These are phyloP conservation scores for Rauvolfia tetraphylla DNA, from an alignment of 257 asterid species.

Conservation along the genomic window DNA sequence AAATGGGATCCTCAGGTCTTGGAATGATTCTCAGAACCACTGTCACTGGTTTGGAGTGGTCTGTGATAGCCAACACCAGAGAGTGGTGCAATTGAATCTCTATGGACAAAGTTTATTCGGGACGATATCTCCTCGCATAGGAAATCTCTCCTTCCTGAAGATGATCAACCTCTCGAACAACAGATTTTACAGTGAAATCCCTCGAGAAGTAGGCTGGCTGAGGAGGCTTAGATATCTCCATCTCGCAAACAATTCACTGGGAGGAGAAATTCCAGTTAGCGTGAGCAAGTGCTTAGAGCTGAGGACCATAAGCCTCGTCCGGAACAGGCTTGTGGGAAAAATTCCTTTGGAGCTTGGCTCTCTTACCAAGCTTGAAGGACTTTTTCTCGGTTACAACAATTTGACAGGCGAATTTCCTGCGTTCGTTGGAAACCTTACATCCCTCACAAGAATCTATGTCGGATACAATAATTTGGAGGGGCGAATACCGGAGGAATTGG, in stretches of 20 bases:
- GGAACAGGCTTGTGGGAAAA: slow-evolving; percentile 26
- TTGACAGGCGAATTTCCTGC: slow-evolving; percentile 33
- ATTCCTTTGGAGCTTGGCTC: slow-evolving; percentile 29
- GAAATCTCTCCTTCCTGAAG: slow-evolving; percentile 39
- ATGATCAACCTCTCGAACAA: slow-evolving; percentile 24
- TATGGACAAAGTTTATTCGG: slow-evolving; percentile 28
- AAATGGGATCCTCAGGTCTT: slow-evolving; percentile 14
- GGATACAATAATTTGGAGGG: slow-evolving; percentile 28
- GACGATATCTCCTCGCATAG: slow-evolving; percentile 32
- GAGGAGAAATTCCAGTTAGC: slow-evolving; percentile 37
- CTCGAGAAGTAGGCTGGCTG: slow-evolving; percentile 31
- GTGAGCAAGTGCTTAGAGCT: slow-evolving; percentile 27
- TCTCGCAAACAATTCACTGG: slow-evolving; percentile 35
- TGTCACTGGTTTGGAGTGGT: slow-evolving; percentile 33
- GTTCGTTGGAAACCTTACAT: slow-evolving; percentile 34
- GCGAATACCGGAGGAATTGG: slow-evolving; percentile 30
- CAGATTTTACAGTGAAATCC: slow-evolving; percentile 29
- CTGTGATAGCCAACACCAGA: slow-evolving; percentile 23
- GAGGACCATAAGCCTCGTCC: slow-evolving; percentile 18
- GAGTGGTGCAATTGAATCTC: slow-evolving; percentile 27
- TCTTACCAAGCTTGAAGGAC: slow-evolving; percentile 23
- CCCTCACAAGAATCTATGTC: slow-evolving; percentile 13
- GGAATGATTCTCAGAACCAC: slow-evolving; percentile 18
- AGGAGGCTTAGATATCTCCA: slow-evolving; percentile 14
- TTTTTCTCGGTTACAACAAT: slow-evolving; percentile 24